Evolutionary conservation across 495 filamentous ascomycete genomes (phyloP).

Genomic region (Gamarada debralockiae): DNA sequence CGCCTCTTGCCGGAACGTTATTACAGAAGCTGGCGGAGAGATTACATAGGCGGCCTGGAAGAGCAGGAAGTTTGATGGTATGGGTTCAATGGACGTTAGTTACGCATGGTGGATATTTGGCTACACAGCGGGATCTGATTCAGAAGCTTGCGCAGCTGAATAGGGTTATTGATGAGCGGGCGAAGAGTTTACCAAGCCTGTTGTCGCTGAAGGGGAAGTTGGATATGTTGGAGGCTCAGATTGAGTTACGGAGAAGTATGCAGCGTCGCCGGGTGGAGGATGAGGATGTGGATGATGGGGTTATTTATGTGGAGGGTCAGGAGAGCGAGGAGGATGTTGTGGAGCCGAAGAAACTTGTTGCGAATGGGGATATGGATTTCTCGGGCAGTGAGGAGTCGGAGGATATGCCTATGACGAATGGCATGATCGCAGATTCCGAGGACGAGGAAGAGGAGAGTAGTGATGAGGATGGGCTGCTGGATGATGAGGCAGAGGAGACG

Average conservation of each 20-base stretch:
- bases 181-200: conserved; percentile 74
- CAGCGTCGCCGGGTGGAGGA: conserved; percentile 37
- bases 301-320: conserved; percentile 87
- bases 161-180: conserved; percentile 80
- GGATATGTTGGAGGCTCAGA: conserved; percentile 58
- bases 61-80: conserved; percentile 85
- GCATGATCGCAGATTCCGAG: conserved; percentile 37
- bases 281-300: conserved; percentile 66
- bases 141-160: conserved; percentile 72
- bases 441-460: conserved; percentile 37
- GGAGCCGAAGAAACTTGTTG: conserved; percentile 29
- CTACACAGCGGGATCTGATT: conserved; percentile 73
- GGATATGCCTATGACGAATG: conserved; percentile 31
- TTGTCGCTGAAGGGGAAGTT: conserved; percentile 54
- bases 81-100: conserved; percentile 98
- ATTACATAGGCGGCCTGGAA: conserved; percentile 80
- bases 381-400: conserved; percentile 26
- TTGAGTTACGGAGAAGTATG: conserved; percentile 68
- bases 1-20: conserved; percentile 69
- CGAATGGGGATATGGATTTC: conserved; percentile 27
- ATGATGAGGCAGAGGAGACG: conserved; percentile 36
- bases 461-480: conserved; percentile 25
- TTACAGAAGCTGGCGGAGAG: conserved; percentile 82
- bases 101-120: conserved; percentile 87
- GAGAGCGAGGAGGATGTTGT: conserved; percentile 42